These are phyloP conservation scores for Astragalus glycyphyllos DNA, from an alignment of 306 rosid species.

Conservation along the genomic window DNA sequence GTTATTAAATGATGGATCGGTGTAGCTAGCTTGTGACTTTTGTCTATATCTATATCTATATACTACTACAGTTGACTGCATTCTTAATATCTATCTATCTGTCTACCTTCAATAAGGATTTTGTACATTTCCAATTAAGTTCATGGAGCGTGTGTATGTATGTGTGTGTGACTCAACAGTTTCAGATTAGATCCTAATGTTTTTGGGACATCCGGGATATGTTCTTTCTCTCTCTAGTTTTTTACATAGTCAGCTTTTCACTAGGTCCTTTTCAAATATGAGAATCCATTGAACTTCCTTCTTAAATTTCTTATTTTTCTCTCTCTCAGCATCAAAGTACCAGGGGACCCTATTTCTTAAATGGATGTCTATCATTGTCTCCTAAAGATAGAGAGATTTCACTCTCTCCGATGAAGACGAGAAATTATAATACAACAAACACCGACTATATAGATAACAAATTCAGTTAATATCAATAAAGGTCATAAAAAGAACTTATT, in stretches of 20 bases:
- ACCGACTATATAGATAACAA: constrained; percentile 47
- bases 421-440: constrained; percentile 33
- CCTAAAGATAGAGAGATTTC: constrained; percentile 55
- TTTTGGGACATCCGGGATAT: constrained; percentile 48
- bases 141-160: constrained; percentile 40
- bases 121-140: constrained; percentile 36
- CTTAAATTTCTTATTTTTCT: constrained; percentile 33
- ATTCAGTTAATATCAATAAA: constrained; percentile 37
- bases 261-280: constrained; percentile 50
- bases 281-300: constrained; percentile 43
- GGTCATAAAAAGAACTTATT: constrained; percentile 46
- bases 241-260: constrained; percentile 41
- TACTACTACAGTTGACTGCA: constrained; percentile 36
- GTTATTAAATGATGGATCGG: constrained; percentile 37
- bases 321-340: constrained; percentile 43
- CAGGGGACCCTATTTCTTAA: constrained; percentile 61
- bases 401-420: constrained; percentile 42
- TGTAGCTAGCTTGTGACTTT: constrained; percentile 35
- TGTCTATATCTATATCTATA: constrained; percentile 41
- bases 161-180: constrained; percentile 33
- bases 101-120: constrained; percentile 30
- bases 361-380: constrained; percentile 71
- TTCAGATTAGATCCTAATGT: constrained; percentile 42
- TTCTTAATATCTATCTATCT: constrained; percentile 28
- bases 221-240: constrained; percentile 25